A percentile compares a stretch with the other conserved stretches of the same genome.
These are phyloP conservation scores for Grifola frondosa DNA, from an alignment of 1,284 basidiomycete genomes.

Conservation along the genomic window DNA sequence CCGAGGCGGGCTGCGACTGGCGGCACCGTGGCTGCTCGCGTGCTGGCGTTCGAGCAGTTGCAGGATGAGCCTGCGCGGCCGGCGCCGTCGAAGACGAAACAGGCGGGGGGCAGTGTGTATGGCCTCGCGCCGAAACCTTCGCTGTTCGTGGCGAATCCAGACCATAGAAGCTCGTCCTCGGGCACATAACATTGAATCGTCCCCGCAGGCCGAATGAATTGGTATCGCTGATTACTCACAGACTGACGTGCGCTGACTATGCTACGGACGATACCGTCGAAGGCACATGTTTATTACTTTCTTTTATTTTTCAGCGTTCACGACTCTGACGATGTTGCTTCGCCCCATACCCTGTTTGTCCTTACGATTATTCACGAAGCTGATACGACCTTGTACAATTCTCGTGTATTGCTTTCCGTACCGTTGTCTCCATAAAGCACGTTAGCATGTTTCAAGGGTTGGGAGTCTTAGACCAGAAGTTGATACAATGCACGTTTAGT, in stretches of 20 bases:
- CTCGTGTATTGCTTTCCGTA: not conserved
- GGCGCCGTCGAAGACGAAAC: constrained; percentile 33
- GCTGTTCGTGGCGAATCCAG: constrained; percentile 64
- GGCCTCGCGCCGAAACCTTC: constrained; percentile 55
- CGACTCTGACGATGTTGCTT: not conserved
- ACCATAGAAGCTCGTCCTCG: constrained; percentile 29
- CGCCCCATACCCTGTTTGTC: not conserved
- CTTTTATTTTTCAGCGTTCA: constrained; percentile 5
- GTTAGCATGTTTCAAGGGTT: too few species aligned
- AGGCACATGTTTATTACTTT: constrained; percentile 14
- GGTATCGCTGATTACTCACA: constrained; percentile 5
- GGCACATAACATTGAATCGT: constrained; percentile 14
- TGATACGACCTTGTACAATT: not conserved
- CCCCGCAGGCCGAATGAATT: too few species aligned
- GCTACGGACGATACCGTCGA: constrained; percentile 13
- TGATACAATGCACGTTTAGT: too few species aligned
- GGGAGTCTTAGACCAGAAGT: too few species aligned
- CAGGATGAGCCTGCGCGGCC: constrained; percentile 12
- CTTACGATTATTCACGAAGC: not conserved
- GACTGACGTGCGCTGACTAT: constrained; percentile 15
- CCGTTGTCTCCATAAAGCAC: too few species aligned
- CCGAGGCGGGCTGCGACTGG: constrained; percentile 18
- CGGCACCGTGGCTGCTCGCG: constrained; percentile 33
- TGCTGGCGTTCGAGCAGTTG: constrained; percentile 43
- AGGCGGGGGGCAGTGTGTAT: constrained; percentile 39